Conservation (phyloP, 805 yeast genomes). For the Ogataea methanolica region DNA sequence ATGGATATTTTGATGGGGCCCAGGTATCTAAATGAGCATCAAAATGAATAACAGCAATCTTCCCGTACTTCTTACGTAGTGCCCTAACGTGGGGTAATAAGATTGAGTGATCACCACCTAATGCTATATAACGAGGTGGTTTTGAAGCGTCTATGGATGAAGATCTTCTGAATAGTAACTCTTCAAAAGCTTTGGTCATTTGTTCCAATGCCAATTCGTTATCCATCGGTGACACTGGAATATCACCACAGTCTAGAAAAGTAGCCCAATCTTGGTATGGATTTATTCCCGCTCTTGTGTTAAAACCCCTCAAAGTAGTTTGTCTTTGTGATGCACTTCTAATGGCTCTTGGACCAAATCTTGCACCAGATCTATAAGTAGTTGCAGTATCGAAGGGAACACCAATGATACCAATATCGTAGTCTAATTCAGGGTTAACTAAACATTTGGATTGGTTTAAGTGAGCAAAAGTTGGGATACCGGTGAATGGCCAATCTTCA, state of each 20-base stretch:
- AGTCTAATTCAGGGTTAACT: slow-evolving; percentile 38
- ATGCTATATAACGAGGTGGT: slow-evolving; percentile 61
- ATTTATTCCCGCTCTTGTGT: slow-evolving; percentile 48
- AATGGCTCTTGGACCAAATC: slow-evolving; percentile 77
- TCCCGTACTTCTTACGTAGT: slow-evolving; percentile 55
- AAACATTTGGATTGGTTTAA: slow-evolving; percentile 59
- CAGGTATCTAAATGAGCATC: slow-evolving; percentile 85
- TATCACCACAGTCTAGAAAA: slow-evolving; percentile 52
- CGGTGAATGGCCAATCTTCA: slow-evolving; percentile 66
- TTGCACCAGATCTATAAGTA: slow-evolving; percentile 73
- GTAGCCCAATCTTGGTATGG: slow-evolving; percentile 48
- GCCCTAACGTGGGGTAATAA: slow-evolving; percentile 70
- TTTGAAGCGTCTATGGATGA: slow-evolving; percentile 22
- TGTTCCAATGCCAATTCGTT: slow-evolving; percentile 48
- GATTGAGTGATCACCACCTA: slow-evolving; percentile 84
- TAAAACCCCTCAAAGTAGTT: slow-evolving; percentile 63
- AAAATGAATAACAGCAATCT: slow-evolving; percentile 69
- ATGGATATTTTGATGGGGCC: slow-evolving; percentile 68
- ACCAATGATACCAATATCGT: slow-evolving; percentile 71
- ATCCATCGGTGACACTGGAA: slow-evolving; percentile 58
- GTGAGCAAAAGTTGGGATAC: slow-evolving; percentile 72
- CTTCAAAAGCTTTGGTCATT: slow-evolving; percentile 51
- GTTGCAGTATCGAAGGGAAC: slow-evolving; percentile 84
- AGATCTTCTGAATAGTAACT: slow-evolving; percentile 38
- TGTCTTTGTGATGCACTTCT: slow-evolving; percentile 70